Base-by-base conservation (phyloP, 768 basidiomycete genomes). In the Amanita subjunquillea region DNA sequence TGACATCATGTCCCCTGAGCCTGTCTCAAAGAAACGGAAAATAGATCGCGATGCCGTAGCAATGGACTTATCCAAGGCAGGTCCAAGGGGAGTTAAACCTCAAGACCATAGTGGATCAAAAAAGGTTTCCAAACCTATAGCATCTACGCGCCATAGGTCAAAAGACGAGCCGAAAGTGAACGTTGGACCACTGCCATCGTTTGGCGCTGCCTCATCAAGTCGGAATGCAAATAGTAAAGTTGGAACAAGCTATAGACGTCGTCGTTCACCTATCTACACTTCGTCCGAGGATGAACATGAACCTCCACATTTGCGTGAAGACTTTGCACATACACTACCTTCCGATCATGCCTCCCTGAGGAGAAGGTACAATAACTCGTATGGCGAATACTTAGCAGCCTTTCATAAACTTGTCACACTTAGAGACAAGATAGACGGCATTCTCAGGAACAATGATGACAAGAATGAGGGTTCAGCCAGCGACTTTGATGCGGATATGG, bases 281-380 rank as follows among this genome's bases (percentile, higher is more conserved):
- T 50, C 48, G n/a, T 50, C 83, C 1, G 82, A 82, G 37, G 79
- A 84, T 48, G 80, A 82, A 59, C 72, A 70, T 22, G 72, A 76
- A 54, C 47, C 20, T 27, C 23, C 44, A 22, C 36, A 38, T 25
- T 48, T 13, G 37, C 55, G 8, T 48, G 56, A 50, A 63, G 66
- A 44, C 56, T 65, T n/a, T 69, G 67, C 36, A 60, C 53, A 64
- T 17, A 60, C 55, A 22, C 65, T 68, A 10, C 67, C 75, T 4
- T 69, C 79, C 20, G 78, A 83, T 57, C 80, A 70, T 49, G 70
- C 70, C 2, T 67, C 67, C 23, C 71, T 87, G 22, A 78, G 82
- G 12, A 64, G 66, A 25, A 69, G 72, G 45, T 87, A 87, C 55
- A 71, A 72, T 36, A 58, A 65, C 12, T 70, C 72, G 23, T 87